Evolutionary conservation across 306 rosid genomes (phyloP).

Genomic region (Abrus precatorius): DNA sequence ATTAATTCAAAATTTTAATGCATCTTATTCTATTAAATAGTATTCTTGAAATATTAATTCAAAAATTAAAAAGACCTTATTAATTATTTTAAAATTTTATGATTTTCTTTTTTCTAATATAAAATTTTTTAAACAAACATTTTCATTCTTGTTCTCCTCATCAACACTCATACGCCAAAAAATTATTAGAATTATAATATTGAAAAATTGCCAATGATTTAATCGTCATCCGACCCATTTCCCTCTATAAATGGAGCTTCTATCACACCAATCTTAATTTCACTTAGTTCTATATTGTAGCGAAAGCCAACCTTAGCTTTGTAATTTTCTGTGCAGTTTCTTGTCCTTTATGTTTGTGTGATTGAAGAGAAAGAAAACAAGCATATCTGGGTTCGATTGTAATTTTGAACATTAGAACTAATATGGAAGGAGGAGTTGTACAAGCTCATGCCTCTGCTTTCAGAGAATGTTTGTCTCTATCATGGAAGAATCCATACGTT

Average conservation of each 20-base stretch:
- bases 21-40: too few species aligned
- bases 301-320: too few species aligned
- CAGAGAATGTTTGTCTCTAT: slow-evolving; percentile 51
- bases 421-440: slow-evolving; percentile 52
- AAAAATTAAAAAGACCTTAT: background rate
- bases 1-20: too few species aligned
- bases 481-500: slow-evolving; percentile 56
- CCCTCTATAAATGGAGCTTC: background rate
- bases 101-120: background rate
- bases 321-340: background rate
- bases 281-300: background rate
- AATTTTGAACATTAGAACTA: background rate
- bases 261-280: background rate
- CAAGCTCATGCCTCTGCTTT: slow-evolving; percentile 53
- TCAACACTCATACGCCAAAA: background rate
- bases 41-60: too few species aligned
- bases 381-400: background rate
- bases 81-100: background rate
- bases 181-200: background rate
- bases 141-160: background rate
- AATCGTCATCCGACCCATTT: background rate
- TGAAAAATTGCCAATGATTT: background rate
- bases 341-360: background rate
- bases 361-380: background rate
- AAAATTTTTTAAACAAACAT: background rate